Percentiles rank a stretch among this genome's conserved stretches.
These are phyloP conservation scores for Panellus pusillus DNA, from an alignment of 768 basidiomycete genomes.

Conservation along the genomic window DNA sequence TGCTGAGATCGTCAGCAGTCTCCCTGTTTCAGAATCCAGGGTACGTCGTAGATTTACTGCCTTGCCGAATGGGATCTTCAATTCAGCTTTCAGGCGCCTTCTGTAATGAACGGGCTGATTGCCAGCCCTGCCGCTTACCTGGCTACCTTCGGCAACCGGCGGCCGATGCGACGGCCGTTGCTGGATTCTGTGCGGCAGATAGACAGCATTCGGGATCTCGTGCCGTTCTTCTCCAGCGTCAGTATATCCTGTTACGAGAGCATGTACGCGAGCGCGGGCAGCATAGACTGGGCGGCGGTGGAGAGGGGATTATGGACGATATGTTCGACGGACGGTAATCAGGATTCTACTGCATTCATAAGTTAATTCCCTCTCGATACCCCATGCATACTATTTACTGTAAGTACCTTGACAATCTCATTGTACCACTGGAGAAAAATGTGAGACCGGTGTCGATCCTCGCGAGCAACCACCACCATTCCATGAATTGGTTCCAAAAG, in stretches of 20 bases:
- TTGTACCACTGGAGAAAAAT: no score
- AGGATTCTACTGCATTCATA: slow-evolving; percentile 11
- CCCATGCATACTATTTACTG: background rate
- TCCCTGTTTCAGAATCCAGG: slow-evolving; percentile 45
- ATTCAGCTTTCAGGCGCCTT: slow-evolving; percentile 26
- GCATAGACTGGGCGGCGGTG: slow-evolving; percentile 87
- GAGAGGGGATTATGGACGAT: slow-evolving; percentile 79
- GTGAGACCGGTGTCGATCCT: no score
- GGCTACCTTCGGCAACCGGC: slow-evolving; percentile 36
- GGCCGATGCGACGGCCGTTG: slow-evolving; percentile 70
- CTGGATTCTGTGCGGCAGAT: slow-evolving; percentile 70
- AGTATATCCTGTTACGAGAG: slow-evolving; percentile 90
- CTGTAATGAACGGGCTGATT: slow-evolving; percentile 25
- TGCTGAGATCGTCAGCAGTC: slow-evolving; percentile 74
- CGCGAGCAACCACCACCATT: background rate
- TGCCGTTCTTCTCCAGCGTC: slow-evolving; percentile 88
- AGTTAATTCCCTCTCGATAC: slow-evolving; percentile 8
- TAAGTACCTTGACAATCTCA: no score
- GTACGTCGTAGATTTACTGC: slow-evolving; percentile 25
- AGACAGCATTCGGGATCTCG: slow-evolving; percentile 80
- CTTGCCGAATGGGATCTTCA: background rate
- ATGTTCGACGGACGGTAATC: slow-evolving; percentile 81
- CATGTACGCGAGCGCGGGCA: slow-evolving; percentile 78
- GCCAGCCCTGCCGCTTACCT: slow-evolving; percentile 26
- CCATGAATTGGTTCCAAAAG: background rate